Evolutionary conservation across 2,329 filamentous ascomycete genomes (phyloP), one percentile per base, ranked within the genome.

Genomic region (Zasmidium cellare): DNA sequence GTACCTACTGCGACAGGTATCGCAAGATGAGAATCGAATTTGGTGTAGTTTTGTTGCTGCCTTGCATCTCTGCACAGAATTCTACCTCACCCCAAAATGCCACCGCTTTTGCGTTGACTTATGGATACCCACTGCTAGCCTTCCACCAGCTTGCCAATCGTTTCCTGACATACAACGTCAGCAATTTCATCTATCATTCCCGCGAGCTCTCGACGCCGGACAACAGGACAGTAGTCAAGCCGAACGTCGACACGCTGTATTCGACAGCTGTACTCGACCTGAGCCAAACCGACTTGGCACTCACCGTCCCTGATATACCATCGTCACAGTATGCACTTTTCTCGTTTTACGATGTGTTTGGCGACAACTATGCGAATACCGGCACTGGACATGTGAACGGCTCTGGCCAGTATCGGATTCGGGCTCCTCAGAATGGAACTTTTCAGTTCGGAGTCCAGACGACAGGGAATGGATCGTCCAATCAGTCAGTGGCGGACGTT

Each of bases 201-300:
- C 56, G 56, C 9, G n/a, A 49, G 16, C 60, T 66, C 9, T 14
- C 52, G 0, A 60, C 57, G 6, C 46, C 65, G 16, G 47, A 23
- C 3, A 31, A 45, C 18, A 50, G 48, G 2, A 46, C n/a, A 5
- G 62, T 67, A 16, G 65, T 68, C 3, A 65, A 62, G 46, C 65
- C 66, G 3, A 68, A 67, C 41, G 57, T 61, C 11, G 66, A 68
- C 48, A 68, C 66, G 9, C n/a, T 67, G 2, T 68, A 67, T 46
- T 62, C 64, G 2, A 51, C 54, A 1, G 47, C 45, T 2, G 55
- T 64, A n/a, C 64, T 56, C 53, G 66, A 67, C 48, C 51, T 68
- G n/a, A 60, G 55, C 46, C 54, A 59, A 18, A 22, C 53, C 14
- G 61, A 67, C 52, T 19, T 67, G 9, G 44, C 47, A 11, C 53